Evolutionary conservation across 805 yeast species (phyloP).

Genomic region (Metschnikowia cubensis): DNA sequence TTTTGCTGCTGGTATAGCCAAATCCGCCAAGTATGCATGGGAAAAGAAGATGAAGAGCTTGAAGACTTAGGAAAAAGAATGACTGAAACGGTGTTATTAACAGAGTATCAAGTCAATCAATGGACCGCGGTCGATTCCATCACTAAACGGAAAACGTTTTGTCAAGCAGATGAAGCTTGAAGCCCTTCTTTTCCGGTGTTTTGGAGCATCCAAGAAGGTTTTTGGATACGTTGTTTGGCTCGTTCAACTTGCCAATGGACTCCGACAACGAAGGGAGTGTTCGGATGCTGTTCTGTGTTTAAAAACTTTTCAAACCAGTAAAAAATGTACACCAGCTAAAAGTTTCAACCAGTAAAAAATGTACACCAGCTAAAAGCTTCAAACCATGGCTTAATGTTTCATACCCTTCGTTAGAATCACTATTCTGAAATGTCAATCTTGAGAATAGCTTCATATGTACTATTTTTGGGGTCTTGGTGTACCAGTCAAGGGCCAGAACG

Average conservation of each 20-base stretch:
- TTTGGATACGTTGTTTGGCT: not conserved
- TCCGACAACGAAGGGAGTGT: slow-evolving; percentile 5
- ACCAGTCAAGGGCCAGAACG: no score
- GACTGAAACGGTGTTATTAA: no score
- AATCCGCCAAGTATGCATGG: slow-evolving; percentile 68
- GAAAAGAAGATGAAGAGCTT: slow-evolving; percentile 50
- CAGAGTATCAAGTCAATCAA: no score
- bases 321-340: no score
- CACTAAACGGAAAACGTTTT: slow-evolving; percentile 1
- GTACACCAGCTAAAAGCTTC: no score
- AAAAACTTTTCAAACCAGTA: no score
- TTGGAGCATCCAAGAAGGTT: slow-evolving; percentile 3
- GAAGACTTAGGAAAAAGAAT: not conserved
- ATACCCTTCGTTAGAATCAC: no score
- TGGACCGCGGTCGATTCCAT: not conserved
- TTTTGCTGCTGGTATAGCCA: slow-evolving; percentile 77
- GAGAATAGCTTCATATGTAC: no score
- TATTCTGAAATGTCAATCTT: no score
- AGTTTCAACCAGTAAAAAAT: no score
- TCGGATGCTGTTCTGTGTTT: not conserved
- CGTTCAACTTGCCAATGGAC: not conserved
- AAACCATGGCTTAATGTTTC: no score
- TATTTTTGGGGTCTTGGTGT: no score
- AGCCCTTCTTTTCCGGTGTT: not conserved
- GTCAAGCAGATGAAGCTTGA: slow-evolving; percentile 5